Evolutionary conservation across 768 basidiomycete genomes (phyloP).

Genomic region (Tricholoma bakamatsutake): DNA sequence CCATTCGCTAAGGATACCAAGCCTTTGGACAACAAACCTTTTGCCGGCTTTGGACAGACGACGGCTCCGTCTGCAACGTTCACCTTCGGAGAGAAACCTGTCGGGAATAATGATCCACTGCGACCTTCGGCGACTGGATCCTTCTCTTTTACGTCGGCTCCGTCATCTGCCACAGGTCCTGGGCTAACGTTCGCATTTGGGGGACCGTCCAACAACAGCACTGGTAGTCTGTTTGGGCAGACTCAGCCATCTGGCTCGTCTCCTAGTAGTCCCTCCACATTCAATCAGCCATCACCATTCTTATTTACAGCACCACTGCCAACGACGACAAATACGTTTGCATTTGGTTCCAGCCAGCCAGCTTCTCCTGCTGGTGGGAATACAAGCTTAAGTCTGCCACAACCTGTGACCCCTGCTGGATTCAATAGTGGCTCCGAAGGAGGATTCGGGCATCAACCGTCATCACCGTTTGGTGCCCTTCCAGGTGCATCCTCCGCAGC

Average conservation of each 20-base stretch:
- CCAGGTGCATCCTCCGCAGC: slow-evolving; percentile 32
- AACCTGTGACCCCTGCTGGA: slow-evolving; percentile 28
- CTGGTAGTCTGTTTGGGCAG: slow-evolving; percentile 38
- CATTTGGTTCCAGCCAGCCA: slow-evolving; percentile 54
- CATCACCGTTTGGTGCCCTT: slow-evolving; percentile 42
- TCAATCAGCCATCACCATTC: slow-evolving; percentile 42
- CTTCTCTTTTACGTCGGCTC: slow-evolving; percentile 44
- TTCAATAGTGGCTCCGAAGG: slow-evolving; percentile 34
- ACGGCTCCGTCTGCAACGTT: slow-evolving; percentile 34
- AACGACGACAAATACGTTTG: slow-evolving; percentile 32
- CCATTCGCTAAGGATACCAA: slow-evolving; percentile 47
- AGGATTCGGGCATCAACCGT: slow-evolving; percentile 32
- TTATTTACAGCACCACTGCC: slow-evolving; percentile 37
- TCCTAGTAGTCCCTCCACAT: slow-evolving; percentile 55
- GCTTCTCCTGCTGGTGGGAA: slow-evolving; percentile 46
- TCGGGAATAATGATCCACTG: slow-evolving; percentile 29
- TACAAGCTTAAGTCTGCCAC: slow-evolving; percentile 33
- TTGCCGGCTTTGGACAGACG: slow-evolving; percentile 43
- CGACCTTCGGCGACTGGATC: slow-evolving; percentile 34
- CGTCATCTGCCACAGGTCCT: slow-evolving; percentile 32
- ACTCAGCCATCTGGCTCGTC: slow-evolving; percentile 35
- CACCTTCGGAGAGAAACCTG: slow-evolving; percentile 38
- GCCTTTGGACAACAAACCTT: slow-evolving; percentile 38
- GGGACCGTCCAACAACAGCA: slow-evolving; percentile 23
- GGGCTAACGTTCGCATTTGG: slow-evolving; percentile 43